Base-by-base conservation (phyloP, 192 early-diverging fungal species). In the Podila epicladia region DNA sequence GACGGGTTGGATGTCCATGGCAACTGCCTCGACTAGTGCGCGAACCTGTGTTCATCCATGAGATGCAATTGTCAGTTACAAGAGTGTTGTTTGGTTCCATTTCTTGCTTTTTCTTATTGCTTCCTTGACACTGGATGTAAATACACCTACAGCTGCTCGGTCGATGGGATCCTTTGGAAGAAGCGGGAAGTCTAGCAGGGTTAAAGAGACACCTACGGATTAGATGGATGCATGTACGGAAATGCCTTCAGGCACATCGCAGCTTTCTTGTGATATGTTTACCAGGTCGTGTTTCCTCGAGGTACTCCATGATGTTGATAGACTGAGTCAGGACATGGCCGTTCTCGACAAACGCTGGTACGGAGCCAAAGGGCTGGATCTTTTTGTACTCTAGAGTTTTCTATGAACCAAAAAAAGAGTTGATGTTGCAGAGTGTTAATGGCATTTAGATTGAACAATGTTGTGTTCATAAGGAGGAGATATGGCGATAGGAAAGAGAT, bases 1-100 rank as follows among this genome's bases (percentile, higher is more conserved):
- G 48, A 96, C 71, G 11, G 97, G 96, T 73, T 97, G 95, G 57
- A 92, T 97, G 66, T 96, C 96, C 80, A 92, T 87, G 49, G 89
- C 89, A 22, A 98, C 92, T 19, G 89, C 82, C 49, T 85, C 80
- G 6, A 89, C 85, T 20, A 98, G 85, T 2, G 90, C 86, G 29
- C 95, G 88, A 33, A 95, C 93, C 68, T 91, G 37, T 62, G 51
- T 20, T 13, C 58, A 55, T 19, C 57, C 22, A 32, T 57, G 32
- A 11, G 51, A 28, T 37, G 24, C 38, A 45, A 50, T 60, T 51
- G 58, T 45, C 20, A 45, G 15, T 17, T 4, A 17, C 48, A 24
- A 17, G 19, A 22, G 32, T 15, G 4, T 28, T 26, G 19, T 5
- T 31, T 58, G 15, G 41, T 17, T 45, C 15, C 41, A 3, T 4